phyloP scores from a whole-genome alignment of 306 rosid species.

The Carpinus fangiana region DNA sequence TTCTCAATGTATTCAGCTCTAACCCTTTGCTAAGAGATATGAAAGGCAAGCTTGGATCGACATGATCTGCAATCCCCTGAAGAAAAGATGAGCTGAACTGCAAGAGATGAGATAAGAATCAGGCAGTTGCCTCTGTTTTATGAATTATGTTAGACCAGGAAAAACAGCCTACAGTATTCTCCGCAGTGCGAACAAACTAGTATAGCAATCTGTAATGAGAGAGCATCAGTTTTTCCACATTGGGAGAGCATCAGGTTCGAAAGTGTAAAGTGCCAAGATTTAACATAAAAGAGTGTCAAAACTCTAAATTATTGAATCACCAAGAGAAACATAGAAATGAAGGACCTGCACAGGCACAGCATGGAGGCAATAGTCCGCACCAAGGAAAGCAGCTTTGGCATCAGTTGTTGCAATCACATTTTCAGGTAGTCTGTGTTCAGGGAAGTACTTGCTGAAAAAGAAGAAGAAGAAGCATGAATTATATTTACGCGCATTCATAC shows the following conservation, averaged over 20 bases:
- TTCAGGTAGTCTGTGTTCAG: slow-evolving; percentile 66
- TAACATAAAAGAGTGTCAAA: background rate
- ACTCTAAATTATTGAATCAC: background rate
- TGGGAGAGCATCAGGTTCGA: background rate
- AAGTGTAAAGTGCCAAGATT: slow-evolving; percentile 1
- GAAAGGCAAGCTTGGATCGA: slow-evolving; percentile 83
- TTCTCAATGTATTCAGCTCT: slow-evolving; percentile 83
- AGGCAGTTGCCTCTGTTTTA: slow-evolving; percentile 10
- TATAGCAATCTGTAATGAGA: background rate
- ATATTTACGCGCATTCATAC: background rate
- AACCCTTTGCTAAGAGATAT: slow-evolving; percentile 93
- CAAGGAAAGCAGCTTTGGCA: slow-evolving; percentile 72
- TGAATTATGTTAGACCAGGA: background rate
- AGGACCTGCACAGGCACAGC: slow-evolving; percentile 96
- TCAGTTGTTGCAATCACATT: slow-evolving; percentile 84
- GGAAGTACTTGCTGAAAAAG: slow-evolving; percentile 76
- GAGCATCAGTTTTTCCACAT: background rate
- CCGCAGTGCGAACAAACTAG: no score
- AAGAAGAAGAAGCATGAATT: background rate
- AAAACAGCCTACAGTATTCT: background rate
- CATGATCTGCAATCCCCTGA: slow-evolving; percentile 73
- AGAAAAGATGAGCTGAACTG: slow-evolving; percentile 89
- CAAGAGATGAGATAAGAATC: slow-evolving; percentile 33
- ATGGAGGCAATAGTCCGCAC: slow-evolving; percentile 83
- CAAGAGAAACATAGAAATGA: slow-evolving; percentile 4